phyloP scores from a whole-genome alignment of 176 grass and related monocot species.

The Olyra latifolia region DNA sequence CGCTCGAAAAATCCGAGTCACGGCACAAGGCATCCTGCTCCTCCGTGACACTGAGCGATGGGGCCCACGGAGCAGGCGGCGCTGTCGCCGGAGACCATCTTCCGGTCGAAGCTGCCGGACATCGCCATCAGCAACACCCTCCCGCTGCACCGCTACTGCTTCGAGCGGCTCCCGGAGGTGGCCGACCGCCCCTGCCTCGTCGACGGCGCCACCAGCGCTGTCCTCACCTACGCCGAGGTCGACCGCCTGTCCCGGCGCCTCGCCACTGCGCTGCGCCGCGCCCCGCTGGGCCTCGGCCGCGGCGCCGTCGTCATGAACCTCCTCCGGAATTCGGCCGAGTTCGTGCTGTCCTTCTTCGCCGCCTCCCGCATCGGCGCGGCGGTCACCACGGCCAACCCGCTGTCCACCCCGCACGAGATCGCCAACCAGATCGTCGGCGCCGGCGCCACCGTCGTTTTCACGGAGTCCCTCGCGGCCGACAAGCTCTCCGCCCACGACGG shows the following conservation, averaged over 20 bases:
- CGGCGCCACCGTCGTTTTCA: conserved; percentile 53
- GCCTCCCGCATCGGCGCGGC: conserved; percentile 52
- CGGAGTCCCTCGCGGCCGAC: conserved; percentile 50
- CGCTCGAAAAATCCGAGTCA: not conserved
- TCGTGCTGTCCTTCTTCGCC: conserved; percentile 66
- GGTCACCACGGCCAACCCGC: conserved; percentile 71
- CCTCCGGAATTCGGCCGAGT: conserved; percentile 65
- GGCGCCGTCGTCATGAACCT: conserved; percentile 66
- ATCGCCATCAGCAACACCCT: conserved; percentile 57
- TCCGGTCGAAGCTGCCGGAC: conserved; percentile 43
- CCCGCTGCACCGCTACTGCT: conserved; percentile 44
- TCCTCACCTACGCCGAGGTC: conserved; percentile 40
- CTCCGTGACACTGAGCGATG: conserved; percentile 17
- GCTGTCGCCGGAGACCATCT: conserved; percentile 38
- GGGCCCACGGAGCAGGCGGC: not conserved
- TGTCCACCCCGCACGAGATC: conserved; percentile 62
- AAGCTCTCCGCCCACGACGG: conserved; percentile 36
- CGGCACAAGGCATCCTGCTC: too few species aligned
- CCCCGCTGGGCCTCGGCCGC: conserved; percentile 34
- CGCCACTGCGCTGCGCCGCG: conserved; percentile 20
- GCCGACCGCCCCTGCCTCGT: conserved; percentile 32
- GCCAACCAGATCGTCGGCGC: conserved; percentile 47
- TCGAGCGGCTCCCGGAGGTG: conserved; percentile 53
- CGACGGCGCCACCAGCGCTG: conserved; percentile 38
- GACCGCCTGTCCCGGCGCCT: conserved; percentile 32